A percentile compares a stretch with the other conserved stretches of the same genome.
These are phyloP conservation scores for Suillus cothurnatus DNA, from an alignment of 768 basidiomycete species.

Conservation along the genomic window DNA sequence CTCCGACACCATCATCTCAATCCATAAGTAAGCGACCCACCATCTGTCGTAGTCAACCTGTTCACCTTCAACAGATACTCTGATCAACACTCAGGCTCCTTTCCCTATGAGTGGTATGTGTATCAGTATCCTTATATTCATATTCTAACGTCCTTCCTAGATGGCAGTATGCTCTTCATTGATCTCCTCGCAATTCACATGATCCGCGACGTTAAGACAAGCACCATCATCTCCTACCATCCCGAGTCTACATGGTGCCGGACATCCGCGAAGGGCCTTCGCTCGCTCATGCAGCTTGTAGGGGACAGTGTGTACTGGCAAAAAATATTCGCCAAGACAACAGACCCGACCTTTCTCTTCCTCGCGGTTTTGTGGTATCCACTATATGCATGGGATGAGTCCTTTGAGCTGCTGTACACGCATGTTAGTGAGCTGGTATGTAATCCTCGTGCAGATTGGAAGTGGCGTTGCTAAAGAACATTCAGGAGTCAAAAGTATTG, in stretches of 20 bases:
- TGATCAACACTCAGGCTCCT: conserved; percentile 56
- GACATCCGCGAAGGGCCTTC: conserved; percentile 27
- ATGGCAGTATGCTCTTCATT: conserved; percentile 28
- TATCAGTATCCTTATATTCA: conserved; percentile 4
- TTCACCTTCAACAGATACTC: neutral
- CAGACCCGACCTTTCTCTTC: conserved; percentile 58
- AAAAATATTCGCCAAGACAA: conserved; percentile 26
- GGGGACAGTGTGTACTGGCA: conserved; percentile 35
- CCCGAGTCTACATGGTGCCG: conserved; percentile 17
- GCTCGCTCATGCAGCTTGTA: conserved; percentile 30
- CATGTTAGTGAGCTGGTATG: conserved; percentile 55
- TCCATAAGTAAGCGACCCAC: neutral
- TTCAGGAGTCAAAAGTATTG: conserved; percentile 51
- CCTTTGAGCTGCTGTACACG: conserved; percentile 50
- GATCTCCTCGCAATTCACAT: conserved; percentile 59
- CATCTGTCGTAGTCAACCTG: conserved; percentile 10
- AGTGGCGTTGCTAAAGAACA: neutral
- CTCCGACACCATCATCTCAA: neutral
- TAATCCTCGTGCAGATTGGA: neutral
- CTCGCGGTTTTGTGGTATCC: conserved; percentile 59
- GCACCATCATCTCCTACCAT: conserved; percentile 34
- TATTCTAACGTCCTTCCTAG: conserved; percentile 15
- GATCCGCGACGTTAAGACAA: conserved; percentile 34
- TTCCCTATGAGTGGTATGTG: conserved; percentile 38
- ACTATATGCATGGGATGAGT: conserved; percentile 64